Conservation (phyloP, 345 rosid genomes). For the Streptanthus diversifolius region DNA sequence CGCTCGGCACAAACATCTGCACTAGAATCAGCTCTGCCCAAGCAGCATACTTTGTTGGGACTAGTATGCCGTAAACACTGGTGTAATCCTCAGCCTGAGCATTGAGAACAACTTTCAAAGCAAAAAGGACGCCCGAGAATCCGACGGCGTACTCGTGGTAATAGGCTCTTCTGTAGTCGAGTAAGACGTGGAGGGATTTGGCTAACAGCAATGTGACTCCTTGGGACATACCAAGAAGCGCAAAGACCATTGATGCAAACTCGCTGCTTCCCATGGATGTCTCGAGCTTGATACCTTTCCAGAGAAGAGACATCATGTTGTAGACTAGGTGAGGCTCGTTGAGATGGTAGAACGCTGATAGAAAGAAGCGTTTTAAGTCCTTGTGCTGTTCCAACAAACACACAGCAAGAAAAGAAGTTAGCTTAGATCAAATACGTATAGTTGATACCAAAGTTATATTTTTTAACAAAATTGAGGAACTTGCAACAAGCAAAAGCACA, state of each 20-base stretch:
- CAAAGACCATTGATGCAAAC: slow-evolving; percentile 71
- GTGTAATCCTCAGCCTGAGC: slow-evolving; percentile 58
- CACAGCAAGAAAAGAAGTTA: background rate
- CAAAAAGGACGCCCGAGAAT: slow-evolving; percentile 90
- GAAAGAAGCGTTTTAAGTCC: slow-evolving; percentile 72
- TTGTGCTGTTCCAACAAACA: slow-evolving; percentile 45
- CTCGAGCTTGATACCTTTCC: slow-evolving; percentile 93
- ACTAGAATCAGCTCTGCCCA: slow-evolving; percentile 92
- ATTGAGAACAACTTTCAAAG: slow-evolving; percentile 90
- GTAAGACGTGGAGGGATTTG: slow-evolving; percentile 57
- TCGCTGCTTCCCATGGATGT: slow-evolving; percentile 81
- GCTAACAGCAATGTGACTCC: slow-evolving; percentile 74
- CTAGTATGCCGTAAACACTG: slow-evolving; percentile 60
- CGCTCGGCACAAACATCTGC: slow-evolving; percentile 85
- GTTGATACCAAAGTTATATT: background rate
- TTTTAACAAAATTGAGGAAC: background rate
- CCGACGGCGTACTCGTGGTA: slow-evolving; percentile 72
- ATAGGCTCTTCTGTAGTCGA: slow-evolving; percentile 56
- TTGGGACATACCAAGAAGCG: slow-evolving; percentile 78
- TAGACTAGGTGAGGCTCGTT: slow-evolving; percentile 79
- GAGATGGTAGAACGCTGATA: slow-evolving; percentile 82
- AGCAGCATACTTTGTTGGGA: slow-evolving; percentile 79
- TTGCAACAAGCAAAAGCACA: background rate
- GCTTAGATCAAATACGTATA: background rate
- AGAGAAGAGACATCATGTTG: slow-evolving; percentile 89